Evolutionary conservation across 2,329 filamentous ascomycete genomes (phyloP).

Genomic region (Stagonosporopsis cucurbitacearum): DNA sequence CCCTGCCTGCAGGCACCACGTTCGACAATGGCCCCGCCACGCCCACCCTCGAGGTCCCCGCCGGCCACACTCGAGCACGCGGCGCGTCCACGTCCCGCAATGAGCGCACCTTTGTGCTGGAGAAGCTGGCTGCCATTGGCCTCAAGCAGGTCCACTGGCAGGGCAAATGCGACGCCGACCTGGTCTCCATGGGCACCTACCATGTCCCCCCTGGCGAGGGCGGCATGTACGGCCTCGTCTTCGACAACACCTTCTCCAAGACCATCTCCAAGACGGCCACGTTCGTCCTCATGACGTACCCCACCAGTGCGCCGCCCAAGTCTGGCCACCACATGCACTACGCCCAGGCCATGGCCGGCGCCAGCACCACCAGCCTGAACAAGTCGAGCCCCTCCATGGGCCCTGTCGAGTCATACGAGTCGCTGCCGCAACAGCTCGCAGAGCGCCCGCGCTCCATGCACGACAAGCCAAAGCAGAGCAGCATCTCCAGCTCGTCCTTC

Average conservation of each 20-base stretch:
- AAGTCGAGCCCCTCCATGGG: constrained; percentile 51
- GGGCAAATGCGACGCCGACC: constrained; percentile 95
- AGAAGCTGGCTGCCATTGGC: constrained; percentile 68
- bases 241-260: constrained; percentile 99
- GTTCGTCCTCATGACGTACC: constrained; percentile 92
- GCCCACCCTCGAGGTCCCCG: constrained; percentile 59
- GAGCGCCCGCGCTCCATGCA: constrained; percentile 51
- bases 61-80: constrained; percentile 60
- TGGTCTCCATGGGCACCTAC: constrained; percentile 88
- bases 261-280: constrained; percentile 89
- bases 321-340: constrained; percentile 72
- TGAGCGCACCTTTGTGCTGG: constrained; percentile 73
- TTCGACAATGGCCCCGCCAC: constrained; percentile 43
- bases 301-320: constrained; percentile 79
- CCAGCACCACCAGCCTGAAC: constrained; percentile 48
- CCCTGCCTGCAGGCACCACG: constrained; percentile 46
- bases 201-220: constrained; percentile 76
- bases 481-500: constrained; percentile 58
- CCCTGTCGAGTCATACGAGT: constrained; percentile 59
- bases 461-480: constrained; percentile 29
- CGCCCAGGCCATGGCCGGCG: constrained; percentile 61
- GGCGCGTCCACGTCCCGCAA: constrained; percentile 64
- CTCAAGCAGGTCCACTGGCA: constrained; percentile 75
- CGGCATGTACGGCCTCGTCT: constrained; percentile 95
- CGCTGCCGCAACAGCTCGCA: constrained; percentile 49